phyloP scores from a whole-genome alignment of 768 basidiomycete species.

The Pholiota molesta region DNA sequence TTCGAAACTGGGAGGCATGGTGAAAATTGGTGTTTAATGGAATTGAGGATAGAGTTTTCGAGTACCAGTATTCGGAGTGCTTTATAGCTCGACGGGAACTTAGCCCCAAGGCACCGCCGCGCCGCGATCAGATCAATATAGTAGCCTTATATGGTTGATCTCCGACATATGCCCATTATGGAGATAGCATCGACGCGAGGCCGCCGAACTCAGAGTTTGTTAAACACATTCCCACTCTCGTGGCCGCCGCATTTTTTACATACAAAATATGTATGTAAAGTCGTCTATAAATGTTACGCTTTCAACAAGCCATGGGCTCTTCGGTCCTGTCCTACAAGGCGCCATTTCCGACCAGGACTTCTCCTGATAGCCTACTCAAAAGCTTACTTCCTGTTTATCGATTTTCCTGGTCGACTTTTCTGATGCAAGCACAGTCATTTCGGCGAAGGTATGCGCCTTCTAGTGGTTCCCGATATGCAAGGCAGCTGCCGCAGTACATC shows the following conservation, averaged over 20 bases:
- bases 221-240: background rate
- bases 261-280: background rate
- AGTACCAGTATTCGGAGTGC: background rate
- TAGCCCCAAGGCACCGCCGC: background rate
- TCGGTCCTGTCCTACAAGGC: background rate
- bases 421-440: background rate
- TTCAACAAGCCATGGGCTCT: background rate
- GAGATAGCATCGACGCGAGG: background rate
- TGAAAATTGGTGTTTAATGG: conserved; percentile 1
- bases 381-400: background rate
- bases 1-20: conserved; percentile 18
- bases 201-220: background rate
- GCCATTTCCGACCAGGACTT: background rate
- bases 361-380: background rate
- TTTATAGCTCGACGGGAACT: background rate
- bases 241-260: background rate
- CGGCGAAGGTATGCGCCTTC: background rate
- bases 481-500: no score
- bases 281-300: background rate
- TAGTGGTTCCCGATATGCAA: background rate
- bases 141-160: background rate
- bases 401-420: background rate
- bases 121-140: background rate
- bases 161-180: background rate
- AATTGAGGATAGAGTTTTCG: background rate